Evolutionary conservation across 2,329 filamentous ascomycete genomes (phyloP), one percentile per base, ranked within the genome.

Genomic region (Pseudocercospora cruenta): DNA sequence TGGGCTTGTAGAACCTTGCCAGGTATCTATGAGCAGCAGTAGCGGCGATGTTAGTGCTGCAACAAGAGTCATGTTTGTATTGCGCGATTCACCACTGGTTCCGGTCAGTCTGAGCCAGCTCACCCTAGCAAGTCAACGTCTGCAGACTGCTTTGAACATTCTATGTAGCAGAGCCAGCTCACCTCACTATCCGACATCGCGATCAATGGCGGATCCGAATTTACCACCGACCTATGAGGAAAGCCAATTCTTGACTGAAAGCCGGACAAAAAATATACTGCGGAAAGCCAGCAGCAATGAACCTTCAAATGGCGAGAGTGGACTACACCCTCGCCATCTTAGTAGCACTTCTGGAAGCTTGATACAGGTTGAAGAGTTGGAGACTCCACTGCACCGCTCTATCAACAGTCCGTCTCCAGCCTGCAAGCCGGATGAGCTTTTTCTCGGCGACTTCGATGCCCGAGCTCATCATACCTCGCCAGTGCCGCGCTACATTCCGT

Each of bases 71-170:
- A 47, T 62, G 39, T 71, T 67, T 60, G 65, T 69, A 2, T 54
- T 71, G 19, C 33, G 60, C 14, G 65, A 70, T 28, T 63, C 55
- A 2, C 62, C 68, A 14, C 51, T 60, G 4, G 60, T 71, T 26
- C 47, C 58, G 19, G 64, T 67, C 24, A 66, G 60, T 43, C 58
- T 70, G 8, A 53, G 39, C 7, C 60, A 65, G 39, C 64, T 71
- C 14, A 54, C 58, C 8, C 65, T 71, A 22, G 68, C 69, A 2
- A 36, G 22, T 24, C 60, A 62, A 36, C 51, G 28, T 36, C 21
- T 62, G 47, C 43, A 62, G 51, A 33, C 36, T 19, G 60, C 43
- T 19, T 21, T 62, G 28, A 55, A 21, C 47, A n/a, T 62, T 39
- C 36, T 39, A 10, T 33, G 49, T 31, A 55, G 31, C 14, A 39